Conservation (phyloP, 2,329 filamentous ascomycete genomes). For the Aspergillus pseudoviridinutans region DNA sequence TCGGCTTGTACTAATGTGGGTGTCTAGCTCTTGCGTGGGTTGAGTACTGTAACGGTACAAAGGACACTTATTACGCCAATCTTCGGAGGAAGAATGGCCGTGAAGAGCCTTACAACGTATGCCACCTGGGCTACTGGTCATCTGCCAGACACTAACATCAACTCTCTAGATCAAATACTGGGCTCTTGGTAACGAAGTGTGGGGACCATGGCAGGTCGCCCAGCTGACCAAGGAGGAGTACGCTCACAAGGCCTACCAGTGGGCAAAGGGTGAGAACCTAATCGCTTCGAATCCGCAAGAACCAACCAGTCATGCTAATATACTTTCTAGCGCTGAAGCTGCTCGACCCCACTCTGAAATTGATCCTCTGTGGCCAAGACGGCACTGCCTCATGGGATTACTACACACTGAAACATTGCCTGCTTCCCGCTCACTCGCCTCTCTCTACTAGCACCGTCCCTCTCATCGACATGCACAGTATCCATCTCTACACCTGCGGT, state of each 20-base stretch:
- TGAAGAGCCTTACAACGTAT: constrained; percentile 67
- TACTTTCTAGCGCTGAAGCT: constrained; percentile 34
- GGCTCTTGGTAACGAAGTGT: constrained; percentile 73
- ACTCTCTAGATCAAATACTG: constrained; percentile 65
- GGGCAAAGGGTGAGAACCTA: constrained; percentile 48
- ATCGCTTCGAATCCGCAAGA: neutral
- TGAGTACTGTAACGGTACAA: constrained; percentile 79
- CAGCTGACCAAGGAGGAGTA: constrained; percentile 59
- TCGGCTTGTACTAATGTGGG: neutral
- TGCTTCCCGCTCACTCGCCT: constrained; percentile 46
- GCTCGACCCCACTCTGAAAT: constrained; percentile 59
- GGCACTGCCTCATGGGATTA: constrained; percentile 69
- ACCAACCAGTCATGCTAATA: constrained; percentile 1
- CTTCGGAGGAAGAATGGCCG: constrained; percentile 71
- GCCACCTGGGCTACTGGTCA: neutral
- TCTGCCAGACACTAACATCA: constrained; percentile 1
- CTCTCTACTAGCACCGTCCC: constrained; percentile 37
- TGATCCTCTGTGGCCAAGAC: constrained; percentile 72
- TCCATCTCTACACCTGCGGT: constrained; percentile 71
- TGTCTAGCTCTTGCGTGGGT: constrained; percentile 65
- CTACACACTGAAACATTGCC: constrained; percentile 67
- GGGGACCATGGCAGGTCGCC: constrained; percentile 58
- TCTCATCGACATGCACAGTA: constrained; percentile 75
- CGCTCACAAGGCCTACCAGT: constrained; percentile 56
- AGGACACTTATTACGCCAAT: constrained; percentile 77